Base-by-base conservation (phyloP, 176 grass and related monocot genomes). In the Raddia guianensis region DNA sequence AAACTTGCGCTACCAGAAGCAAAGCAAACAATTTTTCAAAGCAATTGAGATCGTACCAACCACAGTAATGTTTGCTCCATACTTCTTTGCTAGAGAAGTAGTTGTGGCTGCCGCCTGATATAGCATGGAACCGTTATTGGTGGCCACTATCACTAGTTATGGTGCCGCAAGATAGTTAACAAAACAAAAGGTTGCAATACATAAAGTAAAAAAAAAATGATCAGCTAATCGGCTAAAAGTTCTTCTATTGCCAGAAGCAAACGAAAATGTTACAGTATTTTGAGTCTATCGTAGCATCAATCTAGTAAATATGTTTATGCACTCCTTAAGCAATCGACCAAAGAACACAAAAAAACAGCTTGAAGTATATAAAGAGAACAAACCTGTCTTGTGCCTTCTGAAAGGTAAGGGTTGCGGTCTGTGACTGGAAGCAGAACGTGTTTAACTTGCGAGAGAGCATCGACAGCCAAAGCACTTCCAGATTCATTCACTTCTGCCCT, bases 371-470 rank as follows among this genome's bases (percentile, higher is more conserved):
- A 64, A 52, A 75, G 48, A 60, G 27, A 72, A 59, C 18, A 50
- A 12, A 99, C 96, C 96, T 91, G 96, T 90, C 90, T 83, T 77
- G 96, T 99, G 84, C 96, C 96, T 67, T 99, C 96, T 63, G 96
- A 99, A 76, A 99, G 96, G 69, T 95, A 99, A 76, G 96, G 96
- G 67, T 93, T 99, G 19, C 86, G 86, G 37, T 99, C 90, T 9
- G 93, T 93, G 66, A 99, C 81, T 66, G 96, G 96, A 84, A 99
- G 93, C 54, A 99, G 89, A 49, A 99, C 75, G 82, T 99, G 96
- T 54, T 95, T 99, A 61, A 99, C 86, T 56, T 86, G 85, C 8
- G 84, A 66, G 9, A 99, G 80, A 82, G 93, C 90, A 88, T 99
- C 96, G 77, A 86, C 54, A 83, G 75, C 86, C 70, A 93, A 69